These are phyloP conservation scores for Aspergillus terreus DNA, from an alignment of 2,329 filamentous ascomycete genomes.

Conservation along the genomic window DNA sequence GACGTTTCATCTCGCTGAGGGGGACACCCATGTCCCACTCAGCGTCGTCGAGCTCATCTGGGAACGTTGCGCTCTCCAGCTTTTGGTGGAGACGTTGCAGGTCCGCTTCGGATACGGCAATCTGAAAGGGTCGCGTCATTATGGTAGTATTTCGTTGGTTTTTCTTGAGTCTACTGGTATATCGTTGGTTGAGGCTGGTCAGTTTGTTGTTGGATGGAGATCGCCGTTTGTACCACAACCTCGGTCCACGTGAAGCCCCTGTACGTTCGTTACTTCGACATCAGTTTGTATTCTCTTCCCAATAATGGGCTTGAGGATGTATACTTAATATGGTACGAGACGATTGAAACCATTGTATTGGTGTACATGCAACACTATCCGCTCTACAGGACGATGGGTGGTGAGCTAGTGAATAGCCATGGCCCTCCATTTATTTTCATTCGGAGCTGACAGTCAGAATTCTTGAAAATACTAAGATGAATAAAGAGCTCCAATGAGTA, in stretches of 20 bases:
- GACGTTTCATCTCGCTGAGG: constrained; percentile 52
- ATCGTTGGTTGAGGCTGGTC: neutral
- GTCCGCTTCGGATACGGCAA: constrained; percentile 50
- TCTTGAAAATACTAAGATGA: too few species aligned
- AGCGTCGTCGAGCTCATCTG: constrained; percentile 53
- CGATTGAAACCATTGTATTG: neutral
- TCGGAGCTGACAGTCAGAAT: too few species aligned
- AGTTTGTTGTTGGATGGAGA: neutral
- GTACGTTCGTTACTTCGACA: neutral
- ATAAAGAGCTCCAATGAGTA: too few species aligned
- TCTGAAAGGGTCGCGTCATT: constrained; percentile 40
- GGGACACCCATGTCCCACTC: constrained; percentile 60
- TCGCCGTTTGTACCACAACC: neutral
- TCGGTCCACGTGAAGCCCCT: constrained; percentile 2
- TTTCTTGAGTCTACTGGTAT: too few species aligned
- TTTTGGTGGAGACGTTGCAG: constrained; percentile 55
- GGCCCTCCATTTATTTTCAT: too few species aligned
- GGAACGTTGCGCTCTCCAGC: constrained; percentile 52
- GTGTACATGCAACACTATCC: too few species aligned
- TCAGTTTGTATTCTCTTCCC: neutral
- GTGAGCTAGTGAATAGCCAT: too few species aligned
- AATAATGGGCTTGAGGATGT: too few species aligned
- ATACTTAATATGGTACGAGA: too few species aligned
- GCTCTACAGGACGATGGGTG: too few species aligned
- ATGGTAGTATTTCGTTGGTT: neutral